phyloP scores from a whole-genome alignment of 31 red algal genomes.

The Asparagopsis taxiformis region DNA sequence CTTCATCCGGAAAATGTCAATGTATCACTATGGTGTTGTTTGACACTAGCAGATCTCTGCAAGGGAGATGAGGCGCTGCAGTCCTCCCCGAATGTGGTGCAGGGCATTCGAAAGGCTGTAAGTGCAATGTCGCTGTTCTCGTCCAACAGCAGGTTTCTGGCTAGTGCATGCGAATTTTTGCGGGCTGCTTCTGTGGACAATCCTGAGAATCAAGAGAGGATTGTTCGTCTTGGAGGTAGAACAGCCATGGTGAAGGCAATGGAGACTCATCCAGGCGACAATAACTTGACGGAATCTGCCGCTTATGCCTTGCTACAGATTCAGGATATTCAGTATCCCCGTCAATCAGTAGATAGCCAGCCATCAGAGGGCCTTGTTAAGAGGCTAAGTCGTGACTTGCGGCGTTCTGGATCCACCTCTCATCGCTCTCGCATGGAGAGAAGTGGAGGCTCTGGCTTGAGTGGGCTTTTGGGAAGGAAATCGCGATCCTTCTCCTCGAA shows the following conservation, averaged over 20 bases:
- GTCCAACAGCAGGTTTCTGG: slow-evolving; percentile 40
- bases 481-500: slow-evolving; percentile 34
- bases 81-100: slow-evolving; percentile 52
- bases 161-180: slow-evolving; percentile 57
- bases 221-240: slow-evolving; percentile 53
- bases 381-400: slow-evolving; percentile 36
- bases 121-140: slow-evolving; percentile 58
- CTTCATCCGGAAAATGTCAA: slow-evolving; percentile 56
- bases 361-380: slow-evolving; percentile 39
- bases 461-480: slow-evolving; percentile 13
- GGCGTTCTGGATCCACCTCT: slow-evolving; percentile 26
- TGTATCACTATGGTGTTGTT: slow-evolving; percentile 35
- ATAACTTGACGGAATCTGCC: slow-evolving; percentile 38
- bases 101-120: slow-evolving; percentile 54
- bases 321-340: slow-evolving; percentile 25
- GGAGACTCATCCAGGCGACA: slow-evolving; percentile 51
- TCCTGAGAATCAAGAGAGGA: slow-evolving; percentile 43
- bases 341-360: slow-evolving; percentile 14
- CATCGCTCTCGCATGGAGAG: no score
- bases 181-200: slow-evolving; percentile 50
- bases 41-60: slow-evolving; percentile 50
- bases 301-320: slow-evolving; percentile 50
- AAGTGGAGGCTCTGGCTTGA: slow-evolving; percentile 17
- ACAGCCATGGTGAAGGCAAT: slow-evolving; percentile 58
- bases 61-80: slow-evolving; percentile 66